phyloP scores from a whole-genome alignment of 305 asterid species.

The Caryopteris hybrid region DNA sequence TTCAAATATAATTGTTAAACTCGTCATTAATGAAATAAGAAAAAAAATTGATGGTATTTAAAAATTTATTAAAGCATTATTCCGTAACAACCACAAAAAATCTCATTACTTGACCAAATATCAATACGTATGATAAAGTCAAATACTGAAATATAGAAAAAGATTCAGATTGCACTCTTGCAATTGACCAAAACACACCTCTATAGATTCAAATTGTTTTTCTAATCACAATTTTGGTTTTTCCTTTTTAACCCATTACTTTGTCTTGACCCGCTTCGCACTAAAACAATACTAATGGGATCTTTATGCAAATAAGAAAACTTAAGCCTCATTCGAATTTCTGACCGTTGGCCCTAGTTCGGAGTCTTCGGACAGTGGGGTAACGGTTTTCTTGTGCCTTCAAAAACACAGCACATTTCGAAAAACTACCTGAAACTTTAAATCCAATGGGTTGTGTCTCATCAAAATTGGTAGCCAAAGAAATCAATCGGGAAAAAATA shows the following conservation, averaged over 20 bases:
- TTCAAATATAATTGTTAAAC: too few relatives aligned
- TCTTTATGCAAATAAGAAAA: constrained; percentile 20
- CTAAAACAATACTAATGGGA: constrained; percentile 16
- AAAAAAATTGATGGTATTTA: too few relatives aligned
- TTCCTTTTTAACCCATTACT: constrained; percentile 9
- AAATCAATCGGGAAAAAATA: constrained; percentile 36
- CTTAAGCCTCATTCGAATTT: constrained; percentile 45
- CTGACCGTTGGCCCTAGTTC: constrained; percentile 86
- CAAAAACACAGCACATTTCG: constrained; percentile 24
- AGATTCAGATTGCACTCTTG: not conserved
- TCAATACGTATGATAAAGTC: too few relatives aligned
- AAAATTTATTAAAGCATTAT: too few relatives aligned
- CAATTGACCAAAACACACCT: not conserved
- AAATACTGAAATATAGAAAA: not conserved
- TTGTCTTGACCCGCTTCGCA: constrained; percentile 4
- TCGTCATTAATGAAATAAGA: too few relatives aligned
- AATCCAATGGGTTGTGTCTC: constrained; percentile 79
- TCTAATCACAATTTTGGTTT: not conserved
- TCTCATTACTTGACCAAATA: too few relatives aligned
- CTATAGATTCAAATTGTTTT: too few relatives aligned
- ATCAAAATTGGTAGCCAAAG: constrained; percentile 43
- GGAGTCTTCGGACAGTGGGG: constrained; percentile 21
- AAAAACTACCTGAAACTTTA: constrained; percentile 22
- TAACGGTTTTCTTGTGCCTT: constrained; percentile 47
- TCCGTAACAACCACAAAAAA: too few relatives aligned